A percentile compares a stretch with the other conserved stretches of the same genome.
These are phyloP conservation scores for Lasiosphaeris hirsuta DNA, from an alignment of 495 filamentous ascomycete genomes.

Conservation along the genomic window DNA sequence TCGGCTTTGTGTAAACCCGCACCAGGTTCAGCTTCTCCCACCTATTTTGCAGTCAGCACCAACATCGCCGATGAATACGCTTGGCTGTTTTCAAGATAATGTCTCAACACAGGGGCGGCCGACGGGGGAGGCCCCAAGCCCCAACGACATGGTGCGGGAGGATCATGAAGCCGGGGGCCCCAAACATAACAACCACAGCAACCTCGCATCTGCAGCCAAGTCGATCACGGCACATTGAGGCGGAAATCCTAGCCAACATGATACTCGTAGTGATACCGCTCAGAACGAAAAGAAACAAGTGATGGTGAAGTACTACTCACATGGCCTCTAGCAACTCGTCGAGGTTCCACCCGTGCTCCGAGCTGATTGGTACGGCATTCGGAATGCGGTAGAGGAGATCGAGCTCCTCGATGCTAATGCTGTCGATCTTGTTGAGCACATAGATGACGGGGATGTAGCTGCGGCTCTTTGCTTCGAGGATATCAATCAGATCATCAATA, in stretches of 20 bases:
- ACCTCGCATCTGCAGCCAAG: no score
- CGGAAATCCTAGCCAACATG: no score
- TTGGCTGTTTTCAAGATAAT: not conserved
- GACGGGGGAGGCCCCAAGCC: no score
- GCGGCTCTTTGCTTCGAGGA: slow-evolving; percentile 91
- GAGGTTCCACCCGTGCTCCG: slow-evolving; percentile 97
- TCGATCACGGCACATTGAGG: no score
- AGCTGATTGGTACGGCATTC: slow-evolving; percentile 93
- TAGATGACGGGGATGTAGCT: slow-evolving; percentile 98
- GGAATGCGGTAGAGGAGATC: slow-evolving; percentile 95
- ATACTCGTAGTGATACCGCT: not conserved
- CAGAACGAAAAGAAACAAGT: slow-evolving; percentile 10
- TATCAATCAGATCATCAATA: slow-evolving; percentile 83
- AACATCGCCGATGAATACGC: slow-evolving; percentile 3
- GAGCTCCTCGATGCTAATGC: slow-evolving; percentile 94
- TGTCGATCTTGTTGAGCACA: slow-evolving; percentile 98
- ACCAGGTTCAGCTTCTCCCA: slow-evolving; percentile 93
- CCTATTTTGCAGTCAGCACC: slow-evolving; percentile 29
- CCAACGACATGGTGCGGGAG: not conserved
- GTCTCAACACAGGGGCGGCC: no score
- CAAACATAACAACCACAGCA: no score
- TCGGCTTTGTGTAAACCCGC: slow-evolving; percentile 96
- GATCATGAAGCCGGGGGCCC: no score
- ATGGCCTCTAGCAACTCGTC: slow-evolving; percentile 95
- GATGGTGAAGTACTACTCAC: slow-evolving; percentile 45